These are phyloP conservation scores for Kurtzmaniella natalensis DNA, from an alignment of 1,139 yeast species.

Conservation along the genomic window DNA sequence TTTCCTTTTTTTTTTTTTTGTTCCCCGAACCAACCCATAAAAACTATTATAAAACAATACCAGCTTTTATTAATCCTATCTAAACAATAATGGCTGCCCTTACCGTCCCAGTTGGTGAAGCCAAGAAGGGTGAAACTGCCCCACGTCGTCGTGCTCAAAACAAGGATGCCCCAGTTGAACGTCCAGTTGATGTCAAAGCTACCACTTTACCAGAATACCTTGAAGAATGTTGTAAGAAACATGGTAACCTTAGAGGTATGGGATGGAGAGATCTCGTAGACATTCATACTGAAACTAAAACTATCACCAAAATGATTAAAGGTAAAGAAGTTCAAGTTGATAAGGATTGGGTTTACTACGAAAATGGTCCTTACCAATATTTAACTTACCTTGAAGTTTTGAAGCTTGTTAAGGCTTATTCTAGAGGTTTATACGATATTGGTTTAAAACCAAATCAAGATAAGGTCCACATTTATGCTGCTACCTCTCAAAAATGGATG, in stretches of 20 bases:
- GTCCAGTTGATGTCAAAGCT: constrained; percentile 58
- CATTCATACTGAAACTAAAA: constrained; percentile 71
- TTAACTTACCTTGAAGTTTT: constrained; percentile 59
- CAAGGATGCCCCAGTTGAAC: constrained; percentile 49
- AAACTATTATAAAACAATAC: neutral
- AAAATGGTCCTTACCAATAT: constrained; percentile 67
- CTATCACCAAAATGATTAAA: constrained; percentile 68
- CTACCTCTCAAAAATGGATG: constrained; percentile 88
- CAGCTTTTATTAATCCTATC: neutral
- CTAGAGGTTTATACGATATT: constrained; percentile 69
- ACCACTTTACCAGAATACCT: constrained; percentile 69
- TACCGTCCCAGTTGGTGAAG: constrained; percentile 74
- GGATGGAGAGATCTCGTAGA: constrained; percentile 79
- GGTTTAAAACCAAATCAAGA: constrained; percentile 68
- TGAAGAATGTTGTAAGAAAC: constrained; percentile 56
- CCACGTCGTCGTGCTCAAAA: constrained; percentile 74
- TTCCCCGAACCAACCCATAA: neutral
- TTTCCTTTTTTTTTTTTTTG: neutral
- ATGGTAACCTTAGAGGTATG: constrained; percentile 55
- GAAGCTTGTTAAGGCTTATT: constrained; percentile 47
- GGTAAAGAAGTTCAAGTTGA: constrained; percentile 70
- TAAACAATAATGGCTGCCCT: constrained; percentile 24
- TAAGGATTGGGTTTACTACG: constrained; percentile 86
- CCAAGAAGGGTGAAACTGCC: constrained; percentile 83
- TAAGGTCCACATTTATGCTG: constrained; percentile 78